These are phyloP conservation scores for Globisporangium emineosum DNA, from an alignment of 352 stramenopile species.

Conservation along the genomic window DNA sequence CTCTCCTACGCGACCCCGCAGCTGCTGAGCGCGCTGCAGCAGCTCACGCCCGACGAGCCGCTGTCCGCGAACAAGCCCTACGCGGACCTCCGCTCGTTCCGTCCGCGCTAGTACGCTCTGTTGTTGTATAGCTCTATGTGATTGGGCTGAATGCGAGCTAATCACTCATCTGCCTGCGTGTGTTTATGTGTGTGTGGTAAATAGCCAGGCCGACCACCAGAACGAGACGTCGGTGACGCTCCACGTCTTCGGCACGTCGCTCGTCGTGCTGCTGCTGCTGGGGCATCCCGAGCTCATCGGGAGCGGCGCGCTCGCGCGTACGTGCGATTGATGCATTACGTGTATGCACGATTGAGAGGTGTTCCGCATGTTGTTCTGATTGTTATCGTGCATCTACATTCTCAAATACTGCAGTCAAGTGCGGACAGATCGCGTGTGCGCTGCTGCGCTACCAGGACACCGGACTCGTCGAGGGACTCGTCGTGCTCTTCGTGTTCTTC, in stretches of 20 bases:
- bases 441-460: slow-evolving; percentile 37
- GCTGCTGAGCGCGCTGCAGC: slow-evolving; percentile 19
- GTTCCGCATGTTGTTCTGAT: too few species aligned
- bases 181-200: background rate
- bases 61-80: slow-evolving; percentile 40
- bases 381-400: too few species aligned
- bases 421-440: slow-evolving; percentile 36
- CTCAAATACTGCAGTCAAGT: slow-evolving; percentile 31
- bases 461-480: slow-evolving; percentile 27
- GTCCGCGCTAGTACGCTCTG: slow-evolving; percentile 40
- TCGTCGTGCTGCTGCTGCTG: slow-evolving; percentile 33
- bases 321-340: background rate
- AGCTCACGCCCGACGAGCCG: slow-evolving; percentile 4
- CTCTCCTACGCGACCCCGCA: slow-evolving; percentile 25
- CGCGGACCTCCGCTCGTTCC: slow-evolving; percentile 37
- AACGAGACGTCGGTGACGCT: slow-evolving; percentile 41
- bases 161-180: background rate
- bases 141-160: background rate
- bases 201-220: slow-evolving; percentile 34
- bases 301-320: slow-evolving; percentile 25
- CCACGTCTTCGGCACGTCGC: slow-evolving; percentile 39
- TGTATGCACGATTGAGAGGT: background rate
- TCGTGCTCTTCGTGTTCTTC: slow-evolving; percentile 33
- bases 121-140: background rate
- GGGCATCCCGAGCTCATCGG: slow-evolving; percentile 36